phyloP scores from a whole-genome alignment of 2,329 filamentous ascomycete genomes.

The Penicillium sp. region DNA sequence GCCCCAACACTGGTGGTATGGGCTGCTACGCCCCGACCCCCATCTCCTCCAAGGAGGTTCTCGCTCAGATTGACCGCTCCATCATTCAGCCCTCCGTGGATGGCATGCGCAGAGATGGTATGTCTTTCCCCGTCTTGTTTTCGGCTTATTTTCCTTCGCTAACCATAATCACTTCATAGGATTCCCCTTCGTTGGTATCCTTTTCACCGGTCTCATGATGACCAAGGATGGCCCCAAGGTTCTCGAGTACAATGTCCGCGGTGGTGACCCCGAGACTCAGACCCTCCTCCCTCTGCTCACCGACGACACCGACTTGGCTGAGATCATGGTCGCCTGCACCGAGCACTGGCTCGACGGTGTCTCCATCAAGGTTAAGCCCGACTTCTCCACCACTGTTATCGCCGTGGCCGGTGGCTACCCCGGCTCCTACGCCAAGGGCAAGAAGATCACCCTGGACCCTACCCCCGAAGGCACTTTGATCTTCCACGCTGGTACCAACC shows the following conservation, averaged over 20 bases:
- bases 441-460: slow-evolving; percentile 50
- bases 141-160: too few relatives aligned
- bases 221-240: slow-evolving; percentile 70
- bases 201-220: slow-evolving; percentile 71
- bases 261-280: slow-evolving; percentile 86
- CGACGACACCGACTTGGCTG: slow-evolving; percentile 70
- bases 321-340: slow-evolving; percentile 79
- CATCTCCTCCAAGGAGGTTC: slow-evolving; percentile 64
- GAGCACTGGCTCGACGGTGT: slow-evolving; percentile 64
- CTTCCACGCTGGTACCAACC: slow-evolving; percentile 86
- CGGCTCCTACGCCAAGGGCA: slow-evolving; percentile 73
- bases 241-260: slow-evolving; percentile 86
- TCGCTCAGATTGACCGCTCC: slow-evolving; percentile 66
- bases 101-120: slow-evolving; percentile 72
- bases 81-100: slow-evolving; percentile 80
- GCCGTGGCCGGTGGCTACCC: slow-evolving; percentile 91
- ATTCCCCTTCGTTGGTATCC: slow-evolving; percentile 39
- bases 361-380: slow-evolving; percentile 56
- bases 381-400: slow-evolving; percentile 84
- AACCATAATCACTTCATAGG: too few relatives aligned
- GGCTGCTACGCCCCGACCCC: slow-evolving; percentile 91
- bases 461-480: slow-evolving; percentile 55
- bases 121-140: too few relatives aligned
- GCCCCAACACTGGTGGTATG: slow-evolving; percentile 95
- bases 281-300: slow-evolving; percentile 71